A percentile compares a stretch with the other conserved stretches of the same genome.
These are phyloP conservation scores for Arthrobotrys megalospora DNA, from an alignment of 2,329 filamentous ascomycete species.

Conservation along the genomic window DNA sequence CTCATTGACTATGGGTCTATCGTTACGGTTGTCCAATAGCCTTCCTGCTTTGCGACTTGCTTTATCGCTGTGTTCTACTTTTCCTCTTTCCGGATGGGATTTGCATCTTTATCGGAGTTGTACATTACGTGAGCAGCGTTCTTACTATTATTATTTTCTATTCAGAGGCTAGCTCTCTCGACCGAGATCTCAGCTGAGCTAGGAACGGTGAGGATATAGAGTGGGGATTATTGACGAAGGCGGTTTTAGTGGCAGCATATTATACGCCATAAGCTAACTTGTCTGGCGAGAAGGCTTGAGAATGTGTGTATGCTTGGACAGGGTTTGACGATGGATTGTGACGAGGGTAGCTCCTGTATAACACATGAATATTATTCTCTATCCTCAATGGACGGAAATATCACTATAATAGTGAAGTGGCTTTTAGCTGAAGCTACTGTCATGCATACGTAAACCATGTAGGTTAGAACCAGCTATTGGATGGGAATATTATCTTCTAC, in stretches of 20 bases:
- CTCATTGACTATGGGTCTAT: conserved; percentile 2
- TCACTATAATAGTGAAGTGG: background rate
- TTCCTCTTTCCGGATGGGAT: conserved; percentile 63
- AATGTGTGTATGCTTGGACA: background rate
- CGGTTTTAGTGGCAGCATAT: background rate
- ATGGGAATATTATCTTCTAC: background rate
- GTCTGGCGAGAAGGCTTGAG: background rate
- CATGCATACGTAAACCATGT: background rate
- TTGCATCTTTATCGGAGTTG: conserved; percentile 61
- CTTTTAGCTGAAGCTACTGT: conserved; percentile 15
- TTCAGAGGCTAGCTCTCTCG: background rate
- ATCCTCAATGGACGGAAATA: conserved; percentile 2
- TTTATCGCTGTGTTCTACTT: conserved; percentile 61
- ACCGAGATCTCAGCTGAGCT: background rate
- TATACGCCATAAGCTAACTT: background rate
- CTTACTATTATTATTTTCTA: conserved; percentile 56
- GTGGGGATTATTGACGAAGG: background rate
- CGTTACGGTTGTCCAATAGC: background rate
- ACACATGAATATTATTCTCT: conserved; percentile 13
- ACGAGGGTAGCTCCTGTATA: background rate
- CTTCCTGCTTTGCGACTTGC: conserved; percentile 57
- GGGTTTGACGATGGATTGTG: background rate
- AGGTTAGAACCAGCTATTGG: background rate
- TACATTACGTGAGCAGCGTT: conserved; percentile 61
- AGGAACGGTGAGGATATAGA: background rate